Evolutionary conservation across 176 grass and related monocot genomes (phyloP).

Genomic region (Thalia dealbata): DNA sequence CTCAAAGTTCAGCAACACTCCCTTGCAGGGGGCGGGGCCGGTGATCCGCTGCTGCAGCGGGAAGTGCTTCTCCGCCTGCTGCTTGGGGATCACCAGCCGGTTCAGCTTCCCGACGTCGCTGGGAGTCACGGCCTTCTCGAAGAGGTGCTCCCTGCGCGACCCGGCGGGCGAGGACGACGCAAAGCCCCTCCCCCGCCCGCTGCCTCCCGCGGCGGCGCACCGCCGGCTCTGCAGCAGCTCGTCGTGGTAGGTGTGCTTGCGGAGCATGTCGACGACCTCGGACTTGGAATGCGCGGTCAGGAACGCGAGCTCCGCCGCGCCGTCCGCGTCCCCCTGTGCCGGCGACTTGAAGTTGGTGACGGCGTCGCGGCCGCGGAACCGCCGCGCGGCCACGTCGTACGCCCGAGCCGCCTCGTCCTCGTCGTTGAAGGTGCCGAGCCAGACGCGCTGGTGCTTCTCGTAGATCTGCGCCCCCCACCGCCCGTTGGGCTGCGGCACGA

Average conservation of each 20-base stretch:
- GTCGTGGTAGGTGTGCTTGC: conserved; percentile 21
- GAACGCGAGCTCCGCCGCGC: conserved; percentile 4
- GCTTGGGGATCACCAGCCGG: conserved; percentile 15
- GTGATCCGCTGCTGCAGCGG: background rate
- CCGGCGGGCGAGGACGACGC: background rate
- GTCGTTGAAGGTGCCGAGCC: conserved; percentile 15
- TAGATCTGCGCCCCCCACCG: conserved; percentile 25
- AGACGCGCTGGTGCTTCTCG: conserved; percentile 14
- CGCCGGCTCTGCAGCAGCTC: background rate
- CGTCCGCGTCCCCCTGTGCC: background rate
- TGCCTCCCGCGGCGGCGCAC: background rate
- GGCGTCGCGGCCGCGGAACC: conserved; percentile 20
- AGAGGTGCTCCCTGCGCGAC: background rate
- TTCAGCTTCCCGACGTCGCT: conserved; percentile 20
- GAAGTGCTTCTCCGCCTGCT: conserved; percentile 21
- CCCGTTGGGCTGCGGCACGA: conserved; percentile 21
- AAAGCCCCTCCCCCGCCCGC: background rate
- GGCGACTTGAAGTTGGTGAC: conserved; percentile 7
- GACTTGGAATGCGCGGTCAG: conserved; percentile 3
- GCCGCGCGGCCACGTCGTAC: conserved; percentile 15
- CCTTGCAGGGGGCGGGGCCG: background rate
- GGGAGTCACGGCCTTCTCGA: conserved; percentile 12
- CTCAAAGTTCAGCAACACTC: conserved; percentile 6
- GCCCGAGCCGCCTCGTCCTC: conserved; percentile 7
- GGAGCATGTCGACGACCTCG: conserved; percentile 26